phyloP scores from a whole-genome alignment of 352 stramenopile species.

The Phytophthora colocasiae region DNA sequence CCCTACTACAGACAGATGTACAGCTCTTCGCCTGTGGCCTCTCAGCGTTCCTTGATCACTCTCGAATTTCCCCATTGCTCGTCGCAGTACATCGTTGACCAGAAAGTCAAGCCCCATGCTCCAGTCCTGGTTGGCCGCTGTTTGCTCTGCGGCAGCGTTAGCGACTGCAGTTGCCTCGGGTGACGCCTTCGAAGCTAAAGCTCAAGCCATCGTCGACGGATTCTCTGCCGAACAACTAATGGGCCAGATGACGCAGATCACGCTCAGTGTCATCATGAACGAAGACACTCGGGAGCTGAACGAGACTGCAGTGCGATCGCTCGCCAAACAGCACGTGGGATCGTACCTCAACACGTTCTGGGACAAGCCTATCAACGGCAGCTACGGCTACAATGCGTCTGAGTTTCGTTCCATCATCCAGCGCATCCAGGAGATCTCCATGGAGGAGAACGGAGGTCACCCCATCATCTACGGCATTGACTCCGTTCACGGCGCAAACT shows the following conservation, averaged over 20 bases:
- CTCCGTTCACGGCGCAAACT: slow-evolving; percentile 90
- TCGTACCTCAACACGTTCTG: slow-evolving; percentile 87
- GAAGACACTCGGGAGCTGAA: slow-evolving; percentile 51
- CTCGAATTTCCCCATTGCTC: slow-evolving; percentile 18
- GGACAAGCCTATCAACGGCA: slow-evolving; percentile 36
- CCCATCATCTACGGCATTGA: slow-evolving; percentile 87
- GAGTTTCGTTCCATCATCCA: slow-evolving; percentile 75
- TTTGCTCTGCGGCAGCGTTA: slow-evolving; percentile 6
- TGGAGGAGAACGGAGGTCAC: slow-evolving; percentile 41
- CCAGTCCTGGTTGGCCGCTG: slow-evolving; percentile 9
- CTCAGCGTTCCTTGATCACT: no score
- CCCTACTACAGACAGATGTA: no score
- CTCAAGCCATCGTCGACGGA: slow-evolving; percentile 38
- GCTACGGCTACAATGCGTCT: slow-evolving; percentile 53
- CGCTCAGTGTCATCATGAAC: slow-evolving; percentile 48
- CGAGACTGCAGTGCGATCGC: slow-evolving; percentile 55
- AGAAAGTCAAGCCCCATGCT: slow-evolving; percentile 12
- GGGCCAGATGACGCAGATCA: slow-evolving; percentile 91
- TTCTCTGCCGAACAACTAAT: slow-evolving; percentile 44
- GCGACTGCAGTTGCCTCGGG: slow-evolving; percentile 2
- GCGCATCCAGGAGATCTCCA: slow-evolving; percentile 78
- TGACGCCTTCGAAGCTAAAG: slow-evolving; percentile 25
- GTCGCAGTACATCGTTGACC: slow-evolving; percentile 9
- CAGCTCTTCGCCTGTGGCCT: no score
- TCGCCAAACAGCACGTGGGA: slow-evolving; percentile 77